phyloP scores from a whole-genome alignment of 139 green algal species.

The Parachlorella kessleri region DNA sequence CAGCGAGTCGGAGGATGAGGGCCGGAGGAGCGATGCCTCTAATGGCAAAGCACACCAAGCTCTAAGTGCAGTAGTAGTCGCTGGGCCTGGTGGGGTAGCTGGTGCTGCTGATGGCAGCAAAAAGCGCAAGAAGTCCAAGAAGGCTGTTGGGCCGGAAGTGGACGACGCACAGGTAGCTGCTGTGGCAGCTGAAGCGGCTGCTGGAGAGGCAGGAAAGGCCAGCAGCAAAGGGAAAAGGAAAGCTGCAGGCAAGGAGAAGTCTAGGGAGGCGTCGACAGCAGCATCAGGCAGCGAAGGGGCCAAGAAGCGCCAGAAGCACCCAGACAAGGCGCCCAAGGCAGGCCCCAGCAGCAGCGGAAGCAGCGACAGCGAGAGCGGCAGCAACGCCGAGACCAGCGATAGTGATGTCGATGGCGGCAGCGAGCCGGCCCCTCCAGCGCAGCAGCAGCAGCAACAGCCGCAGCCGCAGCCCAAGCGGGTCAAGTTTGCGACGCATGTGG shows the following conservation, averaged over 20 bases:
- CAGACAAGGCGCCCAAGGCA: slow-evolving; percentile 20
- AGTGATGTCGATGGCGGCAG: not conserved
- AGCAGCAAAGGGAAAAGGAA: not conserved
- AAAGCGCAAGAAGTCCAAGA: not conserved
- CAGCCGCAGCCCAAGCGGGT: slow-evolving; percentile 10
- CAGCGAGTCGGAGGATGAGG: slow-evolving; percentile 22
- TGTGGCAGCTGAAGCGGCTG: no score
- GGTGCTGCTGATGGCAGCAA: not conserved
- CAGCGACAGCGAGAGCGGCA: not conserved
- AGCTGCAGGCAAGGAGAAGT: not conserved
- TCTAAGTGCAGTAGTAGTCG: no score
- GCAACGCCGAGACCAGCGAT: not conserved
- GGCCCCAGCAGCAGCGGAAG: slow-evolving; percentile 21
- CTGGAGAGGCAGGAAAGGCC: no score
- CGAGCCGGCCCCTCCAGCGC: not conserved
- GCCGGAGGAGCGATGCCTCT: not conserved
- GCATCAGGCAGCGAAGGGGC: not conserved
- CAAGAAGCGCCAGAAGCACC: not conserved
- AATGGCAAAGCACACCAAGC: no score
- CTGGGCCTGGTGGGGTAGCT: no score
- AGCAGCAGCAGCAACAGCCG: not conserved
- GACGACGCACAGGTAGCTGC: no score
- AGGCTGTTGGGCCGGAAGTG: no score
- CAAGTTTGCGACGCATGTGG: slow-evolving; percentile 61
- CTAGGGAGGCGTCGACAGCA: no score